These are phyloP conservation scores for Hypoxylon crocopeplum DNA, from an alignment of 495 filamentous ascomycete genomes.

Conservation along the genomic window DNA sequence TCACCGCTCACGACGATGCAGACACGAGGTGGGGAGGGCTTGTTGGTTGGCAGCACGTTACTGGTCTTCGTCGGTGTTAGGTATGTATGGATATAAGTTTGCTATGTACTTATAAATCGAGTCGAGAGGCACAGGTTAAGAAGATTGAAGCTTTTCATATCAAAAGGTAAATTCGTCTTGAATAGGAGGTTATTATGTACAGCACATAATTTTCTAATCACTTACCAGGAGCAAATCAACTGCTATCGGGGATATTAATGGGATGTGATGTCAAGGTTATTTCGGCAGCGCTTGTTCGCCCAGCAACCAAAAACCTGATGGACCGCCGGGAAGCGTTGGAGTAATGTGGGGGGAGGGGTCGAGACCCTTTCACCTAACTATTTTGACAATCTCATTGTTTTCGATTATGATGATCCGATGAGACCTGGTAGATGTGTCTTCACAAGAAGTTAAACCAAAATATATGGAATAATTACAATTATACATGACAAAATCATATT, in stretches of 20 bases:
- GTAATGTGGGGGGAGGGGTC: constrained; percentile 34
- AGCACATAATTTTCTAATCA: too few relatives aligned
- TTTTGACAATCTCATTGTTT: too few relatives aligned
- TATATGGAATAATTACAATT: too few relatives aligned
- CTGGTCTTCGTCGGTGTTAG: constrained; percentile 15
- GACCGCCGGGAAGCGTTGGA: too few relatives aligned
- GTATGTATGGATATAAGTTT: too few relatives aligned
- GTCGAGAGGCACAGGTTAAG: too few relatives aligned
- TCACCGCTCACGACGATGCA: constrained; percentile 28
- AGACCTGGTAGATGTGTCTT: too few relatives aligned
- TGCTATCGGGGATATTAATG: constrained; percentile 1
- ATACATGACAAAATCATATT: too few relatives aligned
- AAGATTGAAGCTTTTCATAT: constrained; percentile 7
- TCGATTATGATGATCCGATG: too few relatives aligned
- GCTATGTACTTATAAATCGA: too few relatives aligned
- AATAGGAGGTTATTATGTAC: constrained; percentile 1
- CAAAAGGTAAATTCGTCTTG: neutral
- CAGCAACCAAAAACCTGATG: constrained; percentile 40
- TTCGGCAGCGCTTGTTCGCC: constrained; percentile 38
- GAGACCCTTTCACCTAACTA: too few relatives aligned
- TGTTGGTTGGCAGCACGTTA: constrained; percentile 24
- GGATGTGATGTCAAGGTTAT: constrained; percentile 32
- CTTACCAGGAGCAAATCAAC: constrained; percentile 12
- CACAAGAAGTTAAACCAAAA: too few relatives aligned
- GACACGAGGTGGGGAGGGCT: constrained; percentile 34